These are phyloP conservation scores for Vigna unguiculata DNA, from an alignment of 306 rosid genomes.

Conservation along the genomic window DNA sequence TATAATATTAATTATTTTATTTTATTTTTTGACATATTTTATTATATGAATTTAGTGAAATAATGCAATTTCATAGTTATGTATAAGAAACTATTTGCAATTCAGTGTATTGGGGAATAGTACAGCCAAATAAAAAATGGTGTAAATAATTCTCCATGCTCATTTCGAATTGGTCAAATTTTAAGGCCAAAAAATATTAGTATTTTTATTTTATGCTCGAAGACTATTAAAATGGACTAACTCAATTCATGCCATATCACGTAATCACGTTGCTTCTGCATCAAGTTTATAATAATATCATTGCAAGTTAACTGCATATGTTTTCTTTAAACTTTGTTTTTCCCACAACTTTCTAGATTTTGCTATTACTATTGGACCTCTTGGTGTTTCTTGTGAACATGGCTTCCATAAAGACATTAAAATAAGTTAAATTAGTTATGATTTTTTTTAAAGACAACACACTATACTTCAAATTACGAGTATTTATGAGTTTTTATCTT, in stretches of 20 bases:
- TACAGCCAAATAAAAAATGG: too few species aligned
- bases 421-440: neutral
- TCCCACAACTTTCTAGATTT: neutral
- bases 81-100: too few species aligned
- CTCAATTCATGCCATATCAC: constrained; percentile 33
- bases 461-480: neutral
- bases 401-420: constrained; percentile 26
- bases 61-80: neutral
- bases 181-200: neutral
- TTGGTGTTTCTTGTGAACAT: constrained; percentile 35
- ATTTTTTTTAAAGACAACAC: neutral
- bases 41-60: too few species aligned
- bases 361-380: neutral
- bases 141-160: too few species aligned
- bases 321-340: neutral
- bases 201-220: constrained; percentile 15
- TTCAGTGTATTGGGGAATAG: too few species aligned
- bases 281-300: constrained; percentile 3
- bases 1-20: too few species aligned
- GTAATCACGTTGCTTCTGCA: constrained; percentile 24
- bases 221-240: constrained; percentile 32
- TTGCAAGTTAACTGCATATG: neutral
- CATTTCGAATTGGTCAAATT: constrained; percentile 11
- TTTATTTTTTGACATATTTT: too few species aligned
- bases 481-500: neutral